A percentile compares a stretch with the other conserved stretches of the same genome.
These are phyloP conservation scores for Pseudonitzschia pungens DNA, from an alignment of 108 stramenopile genomes.

Conservation along the genomic window DNA sequence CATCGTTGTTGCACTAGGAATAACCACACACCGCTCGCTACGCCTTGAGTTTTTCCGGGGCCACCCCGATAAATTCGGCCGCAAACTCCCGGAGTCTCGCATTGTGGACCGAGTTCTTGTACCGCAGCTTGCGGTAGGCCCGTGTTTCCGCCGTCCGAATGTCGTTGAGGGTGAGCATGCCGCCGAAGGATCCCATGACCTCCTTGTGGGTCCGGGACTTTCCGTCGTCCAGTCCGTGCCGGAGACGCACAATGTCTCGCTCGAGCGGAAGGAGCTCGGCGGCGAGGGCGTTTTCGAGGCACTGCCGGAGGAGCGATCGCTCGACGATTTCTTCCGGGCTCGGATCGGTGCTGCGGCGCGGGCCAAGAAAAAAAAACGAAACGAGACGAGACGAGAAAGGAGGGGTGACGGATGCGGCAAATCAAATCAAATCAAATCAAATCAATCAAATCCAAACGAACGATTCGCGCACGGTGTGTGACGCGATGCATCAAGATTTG, in stretches of 20 bases:
- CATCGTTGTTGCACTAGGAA: too few relatives aligned
- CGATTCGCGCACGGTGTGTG: too few relatives aligned
- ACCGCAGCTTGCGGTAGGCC: constrained; percentile 72
- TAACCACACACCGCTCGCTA: not conserved
- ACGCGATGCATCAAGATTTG: too few relatives aligned
- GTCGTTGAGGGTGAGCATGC: constrained; percentile 44
- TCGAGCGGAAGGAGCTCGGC: constrained; percentile 77
- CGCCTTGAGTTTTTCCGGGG: constrained; percentile 19
- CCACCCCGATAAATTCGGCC: constrained; percentile 49
- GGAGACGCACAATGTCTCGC: constrained; percentile 75
- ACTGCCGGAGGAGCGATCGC: constrained; percentile 70
- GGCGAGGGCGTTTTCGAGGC: constrained; percentile 81
- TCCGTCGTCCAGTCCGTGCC: constrained; percentile 81
- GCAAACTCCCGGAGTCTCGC: constrained; percentile 63
- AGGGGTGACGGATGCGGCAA: too few relatives aligned
- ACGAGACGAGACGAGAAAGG: too few relatives aligned
- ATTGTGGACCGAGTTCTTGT: constrained; percentile 58
- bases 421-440: too few relatives aligned
- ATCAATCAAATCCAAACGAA: constrained; percentile 1
- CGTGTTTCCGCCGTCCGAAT: constrained; percentile 56
- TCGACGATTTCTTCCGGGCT: constrained; percentile 73
- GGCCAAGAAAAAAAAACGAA: too few relatives aligned
- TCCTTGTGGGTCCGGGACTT: constrained; percentile 57
- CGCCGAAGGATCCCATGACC: constrained; percentile 66
- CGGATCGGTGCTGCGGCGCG: constrained; percentile 21